These are phyloP conservation scores for Botrytis hyacinthi DNA, from an alignment of 2,329 filamentous ascomycete species.

Conservation along the genomic window DNA sequence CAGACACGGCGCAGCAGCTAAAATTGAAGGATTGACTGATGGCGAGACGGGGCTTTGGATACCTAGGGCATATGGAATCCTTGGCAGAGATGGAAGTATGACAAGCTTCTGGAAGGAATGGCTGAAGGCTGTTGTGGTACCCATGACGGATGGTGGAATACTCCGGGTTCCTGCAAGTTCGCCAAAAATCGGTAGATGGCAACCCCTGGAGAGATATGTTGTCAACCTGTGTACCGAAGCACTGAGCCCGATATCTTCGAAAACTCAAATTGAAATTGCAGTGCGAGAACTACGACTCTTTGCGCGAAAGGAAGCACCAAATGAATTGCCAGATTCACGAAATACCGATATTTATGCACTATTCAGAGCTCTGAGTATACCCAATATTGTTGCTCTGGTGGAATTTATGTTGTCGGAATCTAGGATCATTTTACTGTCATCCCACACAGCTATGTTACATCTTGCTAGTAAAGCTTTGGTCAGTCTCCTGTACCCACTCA, in stretches of 20 bases:
- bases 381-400: slow-evolving; percentile 88
- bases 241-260: slow-evolving; percentile 85
- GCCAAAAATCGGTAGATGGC: slow-evolving; percentile 89
- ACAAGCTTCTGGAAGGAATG: slow-evolving; percentile 98
- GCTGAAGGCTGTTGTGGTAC: slow-evolving; percentile 89
- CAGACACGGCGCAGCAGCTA: slow-evolving; percentile 89
- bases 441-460: slow-evolving; percentile 94
- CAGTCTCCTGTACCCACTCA: slow-evolving; percentile 82
- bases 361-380: slow-evolving; percentile 84
- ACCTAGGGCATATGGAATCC: slow-evolving; percentile 86
- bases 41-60: slow-evolving; percentile 96
- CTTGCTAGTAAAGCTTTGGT: slow-evolving; percentile 84
- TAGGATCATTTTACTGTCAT: slow-evolving; percentile 92
- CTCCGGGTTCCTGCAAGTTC: slow-evolving; percentile 83
- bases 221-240: slow-evolving; percentile 96
- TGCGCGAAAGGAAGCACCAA: slow-evolving; percentile 85
- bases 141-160: slow-evolving; percentile 87
- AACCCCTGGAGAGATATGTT: slow-evolving; percentile 93
- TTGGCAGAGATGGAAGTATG: slow-evolving; percentile 79
- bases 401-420: slow-evolving; percentile 93
- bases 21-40: slow-evolving; percentile 93
- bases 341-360: slow-evolving; percentile 91
- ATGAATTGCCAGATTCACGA: slow-evolving; percentile 88
- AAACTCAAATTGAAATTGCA: slow-evolving; percentile 91
- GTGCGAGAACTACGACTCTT: slow-evolving; percentile 89